phyloP scores from a whole-genome alignment of 164 flowering plant genomes.

The Protea cynaroides region DNA sequence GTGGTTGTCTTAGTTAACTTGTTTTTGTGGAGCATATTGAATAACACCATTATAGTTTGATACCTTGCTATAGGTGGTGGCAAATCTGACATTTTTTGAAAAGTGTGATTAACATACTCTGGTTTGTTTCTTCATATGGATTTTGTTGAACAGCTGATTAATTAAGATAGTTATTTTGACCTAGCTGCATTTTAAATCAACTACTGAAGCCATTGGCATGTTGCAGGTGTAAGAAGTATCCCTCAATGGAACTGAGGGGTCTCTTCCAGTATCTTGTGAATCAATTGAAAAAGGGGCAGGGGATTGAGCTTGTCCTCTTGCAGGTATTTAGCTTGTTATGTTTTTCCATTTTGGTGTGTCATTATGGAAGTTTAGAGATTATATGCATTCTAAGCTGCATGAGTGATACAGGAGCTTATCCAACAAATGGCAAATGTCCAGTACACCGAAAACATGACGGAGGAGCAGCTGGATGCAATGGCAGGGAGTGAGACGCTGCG shows the following conservation, averaged over 20 bases:
- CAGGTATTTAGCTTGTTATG: slow-evolving; percentile 51
- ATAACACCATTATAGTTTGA: too few species aligned
- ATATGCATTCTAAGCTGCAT: slow-evolving; percentile 11
- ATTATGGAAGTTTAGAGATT: neutral
- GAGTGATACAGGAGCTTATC: slow-evolving; percentile 68
- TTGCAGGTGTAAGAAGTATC: slow-evolving; percentile 94
- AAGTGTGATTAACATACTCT: too few species aligned
- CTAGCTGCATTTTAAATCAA: neutral
- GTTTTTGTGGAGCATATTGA: too few species aligned
- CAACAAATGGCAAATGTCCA: slow-evolving; percentile 99
- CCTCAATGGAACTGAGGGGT: slow-evolving; percentile 98
- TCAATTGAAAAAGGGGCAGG: slow-evolving; percentile 86
- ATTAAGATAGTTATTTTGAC: too few species aligned
- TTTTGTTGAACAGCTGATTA: too few species aligned
- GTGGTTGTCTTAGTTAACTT: too few species aligned
- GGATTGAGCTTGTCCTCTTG: slow-evolving; percentile 92
- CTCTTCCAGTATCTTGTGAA: slow-evolving; percentile 98
- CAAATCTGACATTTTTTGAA: too few species aligned
- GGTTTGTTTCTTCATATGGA: too few species aligned
- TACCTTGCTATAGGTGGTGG: too few species aligned
- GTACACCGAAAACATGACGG: slow-evolving; percentile 94
- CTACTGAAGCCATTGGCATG: slow-evolving; percentile 4
- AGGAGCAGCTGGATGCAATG: slow-evolving; percentile 99
- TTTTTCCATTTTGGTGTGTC: neutral
- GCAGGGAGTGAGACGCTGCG: slow-evolving; percentile 98